phyloP scores from a whole-genome alignment of 352 stramenopile genomes.

The Salisapilia sapeloensis region DNA sequence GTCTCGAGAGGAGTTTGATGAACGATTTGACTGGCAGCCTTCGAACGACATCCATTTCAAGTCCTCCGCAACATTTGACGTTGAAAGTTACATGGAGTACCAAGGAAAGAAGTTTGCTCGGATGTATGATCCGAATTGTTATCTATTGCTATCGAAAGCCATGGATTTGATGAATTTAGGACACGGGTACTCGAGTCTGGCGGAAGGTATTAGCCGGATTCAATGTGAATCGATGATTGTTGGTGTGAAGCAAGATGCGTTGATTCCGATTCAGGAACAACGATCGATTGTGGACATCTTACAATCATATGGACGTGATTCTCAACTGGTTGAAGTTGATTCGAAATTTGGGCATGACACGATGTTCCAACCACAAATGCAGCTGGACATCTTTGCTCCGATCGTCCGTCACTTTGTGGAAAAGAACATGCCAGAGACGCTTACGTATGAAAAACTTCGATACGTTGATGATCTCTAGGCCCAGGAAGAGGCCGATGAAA shows the following conservation, averaged over 20 bases:
- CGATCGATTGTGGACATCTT: conserved; percentile 63
- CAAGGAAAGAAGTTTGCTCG: conserved; percentile 76
- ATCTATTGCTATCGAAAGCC: conserved; percentile 74
- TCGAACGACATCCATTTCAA: conserved; percentile 51
- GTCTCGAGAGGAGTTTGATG: conserved; percentile 77
- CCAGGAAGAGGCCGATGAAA: too few relatives aligned
- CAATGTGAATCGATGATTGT: conserved; percentile 45
- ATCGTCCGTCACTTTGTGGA: conserved; percentile 57
- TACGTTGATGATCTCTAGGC: too few relatives aligned
- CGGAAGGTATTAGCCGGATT: conserved; percentile 58
- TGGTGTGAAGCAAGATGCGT: conserved; percentile 67
- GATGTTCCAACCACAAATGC: conserved; percentile 76
- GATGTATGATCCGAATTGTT: conserved; percentile 78
- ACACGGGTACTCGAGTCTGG: conserved; percentile 43
- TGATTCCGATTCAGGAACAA: conserved; percentile 76
- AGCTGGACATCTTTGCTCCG: conserved; percentile 54
- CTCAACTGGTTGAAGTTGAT: conserved; percentile 52
- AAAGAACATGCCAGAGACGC: conserved; percentile 22
- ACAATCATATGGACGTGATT: conserved; percentile 51
- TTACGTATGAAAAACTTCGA: conserved; percentile 54
- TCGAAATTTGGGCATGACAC: conserved; percentile 79
- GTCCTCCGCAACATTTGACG: conserved; percentile 69
- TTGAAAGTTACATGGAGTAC: conserved; percentile 85
- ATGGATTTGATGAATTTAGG: conserved; percentile 79
- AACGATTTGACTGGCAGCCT: conserved; percentile 75